Evolutionary conservation across 306 rosid species (phyloP), one percentile per base, ranked within the genome.

Genomic region (Rosa rugosa): DNA sequence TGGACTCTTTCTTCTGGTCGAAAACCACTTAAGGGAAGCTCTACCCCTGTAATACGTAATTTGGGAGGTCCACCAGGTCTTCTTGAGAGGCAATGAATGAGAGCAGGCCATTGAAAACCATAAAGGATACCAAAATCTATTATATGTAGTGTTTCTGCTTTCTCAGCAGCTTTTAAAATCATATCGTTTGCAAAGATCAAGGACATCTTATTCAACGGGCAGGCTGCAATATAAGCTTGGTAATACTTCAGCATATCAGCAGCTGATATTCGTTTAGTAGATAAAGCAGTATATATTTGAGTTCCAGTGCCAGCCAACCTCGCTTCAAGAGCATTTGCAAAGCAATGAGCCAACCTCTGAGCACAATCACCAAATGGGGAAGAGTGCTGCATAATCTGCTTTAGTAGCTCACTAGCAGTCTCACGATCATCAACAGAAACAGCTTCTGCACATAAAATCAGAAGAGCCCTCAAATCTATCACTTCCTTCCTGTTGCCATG

Each of bases 301-400:
- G 87, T 84, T 66, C 90, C 92, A 1, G 27, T 83, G 42, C 96
- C 97, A 59, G 84, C 81, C 81, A 91, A 80, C 44, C 98, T 90
- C 6, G 97, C 91, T 70, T 93, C 93, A 38, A 93, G 83, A 65
- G 84, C 86, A 60, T 91, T 83, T 7, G 86, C 91, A 2, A 91
- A 87, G 84, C 49, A 91, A 88, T 89, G 87, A 47, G 97, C 94
- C 86, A 91, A 53, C 57, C 94, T 91, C 85, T 88, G 91, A 3
- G 86, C 63, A 4, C 89, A 86, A 69, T 91, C 94, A 8, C 98
- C 98, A 0, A 31, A 51, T 5, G 80, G 75, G 25, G 88, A 83
- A 69, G 97, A 89, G 80, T 93, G 89, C 72, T 84, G 83, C 87
- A 91, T 81, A 69, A 93, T 88, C 91, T 93, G 91, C 80, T 83